Evolutionary conservation across 306 rosid species (phyloP).

Genomic region (Astragalus membranaceus): DNA sequence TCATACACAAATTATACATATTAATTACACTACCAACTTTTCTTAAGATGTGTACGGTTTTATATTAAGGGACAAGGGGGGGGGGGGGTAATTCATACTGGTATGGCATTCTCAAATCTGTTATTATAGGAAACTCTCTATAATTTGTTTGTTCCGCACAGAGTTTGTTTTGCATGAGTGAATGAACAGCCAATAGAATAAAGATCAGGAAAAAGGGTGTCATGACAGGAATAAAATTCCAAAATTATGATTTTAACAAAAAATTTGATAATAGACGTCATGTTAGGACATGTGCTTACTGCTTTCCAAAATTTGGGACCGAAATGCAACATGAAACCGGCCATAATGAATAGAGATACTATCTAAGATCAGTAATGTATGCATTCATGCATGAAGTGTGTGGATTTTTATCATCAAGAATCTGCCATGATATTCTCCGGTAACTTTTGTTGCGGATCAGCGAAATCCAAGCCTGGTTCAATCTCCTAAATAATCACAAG

Average conservation of each 20-base stretch:
- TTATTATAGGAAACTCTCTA: not conserved
- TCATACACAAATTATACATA: no score
- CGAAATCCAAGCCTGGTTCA: not conserved
- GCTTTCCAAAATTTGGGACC: constrained; percentile 2
- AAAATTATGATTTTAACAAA: not conserved
- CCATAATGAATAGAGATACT: not conserved
- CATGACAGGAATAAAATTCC: not conserved
- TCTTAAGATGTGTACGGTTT: no score
- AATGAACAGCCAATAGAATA: not conserved
- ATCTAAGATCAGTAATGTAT: not conserved
- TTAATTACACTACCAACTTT: no score
- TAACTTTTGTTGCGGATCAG: not conserved
- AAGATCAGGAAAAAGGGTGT: not conserved
- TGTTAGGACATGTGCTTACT: not conserved
- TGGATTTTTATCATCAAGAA: not conserved
- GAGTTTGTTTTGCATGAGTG: not conserved
- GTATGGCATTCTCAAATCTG: constrained; percentile 9
- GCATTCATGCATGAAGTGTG: not conserved
- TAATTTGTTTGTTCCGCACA: not conserved
- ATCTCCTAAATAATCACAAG: not conserved
- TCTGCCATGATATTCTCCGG: not conserved
- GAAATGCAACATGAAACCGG: not conserved
- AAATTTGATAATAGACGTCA: not conserved
- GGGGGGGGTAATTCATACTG: constrained; percentile 8
- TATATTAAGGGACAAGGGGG: no score